phyloP scores from a whole-genome alignment of 2,329 filamentous ascomycete genomes.

The Hymenoscyphus infarciens region DNA sequence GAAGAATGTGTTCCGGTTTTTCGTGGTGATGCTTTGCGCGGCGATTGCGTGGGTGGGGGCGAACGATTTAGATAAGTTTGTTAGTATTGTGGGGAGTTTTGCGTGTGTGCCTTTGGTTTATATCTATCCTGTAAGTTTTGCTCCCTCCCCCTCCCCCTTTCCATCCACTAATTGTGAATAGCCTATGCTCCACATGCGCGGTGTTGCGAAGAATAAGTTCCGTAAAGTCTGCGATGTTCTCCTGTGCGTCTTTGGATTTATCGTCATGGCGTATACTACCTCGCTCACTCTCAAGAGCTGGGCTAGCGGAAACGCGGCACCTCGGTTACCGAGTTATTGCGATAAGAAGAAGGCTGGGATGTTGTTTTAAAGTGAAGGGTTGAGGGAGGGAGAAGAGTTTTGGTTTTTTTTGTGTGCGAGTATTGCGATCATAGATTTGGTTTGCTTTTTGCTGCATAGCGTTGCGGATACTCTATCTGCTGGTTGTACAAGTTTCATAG shows the following conservation, averaged over 20 bases:
- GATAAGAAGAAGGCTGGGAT: constrained; percentile 39
- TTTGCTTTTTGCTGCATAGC: too few relatives aligned
- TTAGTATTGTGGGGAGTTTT: constrained; percentile 93
- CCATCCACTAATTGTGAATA: too few relatives aligned
- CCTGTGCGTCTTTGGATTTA: constrained; percentile 76
- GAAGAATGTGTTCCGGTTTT: constrained; percentile 96
- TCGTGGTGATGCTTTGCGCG: constrained; percentile 83
- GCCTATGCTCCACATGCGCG: constrained; percentile 86
- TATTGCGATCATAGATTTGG: too few relatives aligned
- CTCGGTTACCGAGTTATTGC: constrained; percentile 60
- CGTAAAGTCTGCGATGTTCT: constrained; percentile 70
- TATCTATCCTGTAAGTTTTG: constrained; percentile 82
- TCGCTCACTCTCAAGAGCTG: constrained; percentile 82
- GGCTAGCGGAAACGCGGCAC: constrained; percentile 55
- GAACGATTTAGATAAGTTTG: constrained; percentile 94
- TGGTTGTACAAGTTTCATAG: too few relatives aligned
- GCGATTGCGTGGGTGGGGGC: constrained; percentile 89
- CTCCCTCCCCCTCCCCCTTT: background rate
- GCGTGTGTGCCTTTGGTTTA: constrained; percentile 96
- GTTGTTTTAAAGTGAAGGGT: too few relatives aligned
- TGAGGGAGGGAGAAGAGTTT: too few relatives aligned
- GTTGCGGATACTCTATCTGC: too few relatives aligned
- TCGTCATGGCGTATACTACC: constrained; percentile 92
- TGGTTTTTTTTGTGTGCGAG: too few relatives aligned
- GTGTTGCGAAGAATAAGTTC: constrained; percentile 64